Evolutionary conservation across 2,329 filamentous ascomycete species (phyloP).

Genomic region (Didymella arachidicola): DNA sequence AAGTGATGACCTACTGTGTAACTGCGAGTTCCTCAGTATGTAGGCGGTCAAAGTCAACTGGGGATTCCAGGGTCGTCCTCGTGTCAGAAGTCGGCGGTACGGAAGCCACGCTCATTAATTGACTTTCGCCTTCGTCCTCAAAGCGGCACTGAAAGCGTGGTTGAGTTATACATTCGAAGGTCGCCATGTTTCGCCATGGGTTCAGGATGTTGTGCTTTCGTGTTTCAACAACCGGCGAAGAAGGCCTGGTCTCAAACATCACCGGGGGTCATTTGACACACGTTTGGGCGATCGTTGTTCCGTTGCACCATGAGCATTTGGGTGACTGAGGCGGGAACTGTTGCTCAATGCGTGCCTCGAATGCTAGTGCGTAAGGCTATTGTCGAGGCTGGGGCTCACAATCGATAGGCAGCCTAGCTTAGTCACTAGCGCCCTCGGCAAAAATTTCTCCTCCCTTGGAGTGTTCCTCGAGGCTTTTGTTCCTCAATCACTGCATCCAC

Average conservation of each 20-base stretch:
- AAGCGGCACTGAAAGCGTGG: conserved; percentile 10
- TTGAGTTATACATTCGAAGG: conserved; percentile 21
- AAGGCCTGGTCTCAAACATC: conserved; percentile 11
- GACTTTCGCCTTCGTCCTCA: conserved; percentile 8
- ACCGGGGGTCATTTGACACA: conserved; percentile 8
- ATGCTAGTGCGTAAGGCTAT: background rate
- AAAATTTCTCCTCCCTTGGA: conserved; percentile 7
- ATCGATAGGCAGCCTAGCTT: conserved; percentile 15
- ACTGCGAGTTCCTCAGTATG: background rate
- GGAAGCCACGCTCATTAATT: background rate
- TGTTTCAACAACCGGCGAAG: conserved; percentile 30
- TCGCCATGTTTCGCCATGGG: conserved; percentile 34
- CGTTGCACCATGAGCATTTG: conserved; percentile 1
- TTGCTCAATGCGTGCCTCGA: conserved; percentile 5
- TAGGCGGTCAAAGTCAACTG: background rate
- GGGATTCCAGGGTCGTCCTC: background rate
- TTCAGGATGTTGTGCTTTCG: conserved; percentile 16
- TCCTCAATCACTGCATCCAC: background rate
- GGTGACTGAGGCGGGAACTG: conserved; percentile 17
- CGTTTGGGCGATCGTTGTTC: conserved; percentile 16
- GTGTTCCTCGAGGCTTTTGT: background rate
- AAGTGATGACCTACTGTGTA: background rate
- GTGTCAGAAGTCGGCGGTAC: background rate
- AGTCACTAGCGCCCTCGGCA: conserved; percentile 19
- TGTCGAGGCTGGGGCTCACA: background rate